Conservation (phyloP, 169 alveolate genomes). For the Plasmodium sp. region DNA sequence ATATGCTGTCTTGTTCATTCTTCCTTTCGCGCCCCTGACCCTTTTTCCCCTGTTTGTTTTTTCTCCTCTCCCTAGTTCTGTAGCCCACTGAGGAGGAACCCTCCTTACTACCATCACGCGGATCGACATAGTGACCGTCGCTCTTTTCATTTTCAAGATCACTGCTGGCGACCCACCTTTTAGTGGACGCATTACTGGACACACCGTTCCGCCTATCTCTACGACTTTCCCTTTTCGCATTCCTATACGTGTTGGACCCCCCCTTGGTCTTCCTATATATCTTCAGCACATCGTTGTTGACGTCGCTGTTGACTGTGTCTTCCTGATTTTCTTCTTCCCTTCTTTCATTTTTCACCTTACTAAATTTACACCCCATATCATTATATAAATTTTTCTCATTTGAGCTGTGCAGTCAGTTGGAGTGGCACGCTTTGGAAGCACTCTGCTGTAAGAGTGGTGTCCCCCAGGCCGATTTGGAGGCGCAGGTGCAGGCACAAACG, state of each 20-base stretch:
- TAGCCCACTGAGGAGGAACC: background rate
- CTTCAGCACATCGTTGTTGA: slow-evolving; percentile 5
- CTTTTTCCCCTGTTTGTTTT: background rate
- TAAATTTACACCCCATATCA: slow-evolving; percentile 76
- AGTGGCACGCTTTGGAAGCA: background rate
- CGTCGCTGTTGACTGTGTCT: background rate
- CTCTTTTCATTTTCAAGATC: background rate
- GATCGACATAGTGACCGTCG: background rate
- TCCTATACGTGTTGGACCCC: background rate
- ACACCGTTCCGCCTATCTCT: background rate
- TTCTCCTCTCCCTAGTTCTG: background rate
- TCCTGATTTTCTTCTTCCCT: slow-evolving; percentile 5
- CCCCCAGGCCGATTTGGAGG: background rate
- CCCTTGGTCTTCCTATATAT: background rate
- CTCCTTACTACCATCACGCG: background rate
- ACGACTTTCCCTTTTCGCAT: background rate
- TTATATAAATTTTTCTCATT: slow-evolving; percentile 11
- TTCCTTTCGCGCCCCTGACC: background rate
- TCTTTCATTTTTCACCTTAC: slow-evolving; percentile 49
- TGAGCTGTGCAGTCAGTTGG: background rate
- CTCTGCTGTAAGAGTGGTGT: background rate
- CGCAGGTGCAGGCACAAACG: background rate
- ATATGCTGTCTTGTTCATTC: background rate
- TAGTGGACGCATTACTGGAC: background rate
- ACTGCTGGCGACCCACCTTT: background rate